phyloP scores from a whole-genome alignment of 352 stramenopile genomes.

The Pythium biforme region DNA sequence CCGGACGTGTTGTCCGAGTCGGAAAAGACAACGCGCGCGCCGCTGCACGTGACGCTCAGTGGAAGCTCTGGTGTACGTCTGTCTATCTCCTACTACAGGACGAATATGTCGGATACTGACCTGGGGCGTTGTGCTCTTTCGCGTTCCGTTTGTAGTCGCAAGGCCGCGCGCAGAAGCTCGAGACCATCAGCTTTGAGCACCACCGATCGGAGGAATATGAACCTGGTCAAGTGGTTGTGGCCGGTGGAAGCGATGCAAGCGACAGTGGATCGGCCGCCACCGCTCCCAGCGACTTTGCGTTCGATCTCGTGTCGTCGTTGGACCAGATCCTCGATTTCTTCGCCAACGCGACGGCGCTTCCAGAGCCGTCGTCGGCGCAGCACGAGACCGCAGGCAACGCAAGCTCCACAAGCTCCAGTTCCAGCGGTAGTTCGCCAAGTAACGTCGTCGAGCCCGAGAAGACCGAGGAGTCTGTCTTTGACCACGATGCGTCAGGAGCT shows the following conservation, averaged over 20 bases:
- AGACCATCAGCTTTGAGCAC: not conserved
- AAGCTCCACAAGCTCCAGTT: not conserved
- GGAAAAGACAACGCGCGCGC: not conserved
- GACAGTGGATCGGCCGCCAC: not conserved
- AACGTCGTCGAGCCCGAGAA: not conserved
- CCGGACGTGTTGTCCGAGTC: not conserved
- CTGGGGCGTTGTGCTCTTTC: too few species aligned
- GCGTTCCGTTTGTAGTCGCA: not conserved
- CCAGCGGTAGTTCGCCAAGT: not conserved
- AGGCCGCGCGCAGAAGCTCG: not conserved
- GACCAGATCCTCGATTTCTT: conserved; percentile 14
- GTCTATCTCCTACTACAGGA: too few species aligned
- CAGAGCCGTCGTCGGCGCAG: not conserved
- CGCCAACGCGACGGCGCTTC: not conserved
- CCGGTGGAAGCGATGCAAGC: not conserved
- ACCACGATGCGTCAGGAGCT: not conserved
- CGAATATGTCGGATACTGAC: too few species aligned
- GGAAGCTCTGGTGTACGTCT: not conserved
- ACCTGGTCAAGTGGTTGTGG: not conserved
- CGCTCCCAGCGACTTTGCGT: not conserved
- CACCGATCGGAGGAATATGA: not conserved
- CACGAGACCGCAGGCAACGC: not conserved
- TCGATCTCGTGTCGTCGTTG: conserved; percentile 1
- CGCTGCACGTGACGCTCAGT: not conserved
- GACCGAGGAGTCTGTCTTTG: conserved; percentile 2